Percentiles rank a stretch among this genome's conserved stretches.
phyloP scores from a whole-genome alignment of 495 filamentous ascomycete genomes.

The Pseudoneurospora amorphoporcata region DNA sequence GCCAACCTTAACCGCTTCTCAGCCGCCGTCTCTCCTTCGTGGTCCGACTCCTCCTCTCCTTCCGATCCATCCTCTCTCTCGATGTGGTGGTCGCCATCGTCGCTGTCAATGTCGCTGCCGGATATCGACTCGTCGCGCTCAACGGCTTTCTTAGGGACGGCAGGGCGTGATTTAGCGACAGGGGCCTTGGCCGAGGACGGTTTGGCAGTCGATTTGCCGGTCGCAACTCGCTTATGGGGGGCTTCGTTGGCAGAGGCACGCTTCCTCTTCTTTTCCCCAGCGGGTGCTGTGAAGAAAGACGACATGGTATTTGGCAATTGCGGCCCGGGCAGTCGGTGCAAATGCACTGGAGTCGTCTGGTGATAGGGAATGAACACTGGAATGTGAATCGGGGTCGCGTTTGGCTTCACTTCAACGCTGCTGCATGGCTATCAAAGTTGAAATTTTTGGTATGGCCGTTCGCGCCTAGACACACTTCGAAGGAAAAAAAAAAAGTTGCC shows the following conservation, averaged over 20 bases:
- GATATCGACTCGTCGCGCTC: slow-evolving; percentile 71
- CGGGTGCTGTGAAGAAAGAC: slow-evolving; percentile 75
- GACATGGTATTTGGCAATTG: slow-evolving; percentile 46
- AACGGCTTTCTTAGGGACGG: slow-evolving; percentile 48
- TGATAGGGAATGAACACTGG: neutral
- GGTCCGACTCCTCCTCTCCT: slow-evolving; percentile 42
- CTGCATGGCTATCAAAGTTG: neutral
- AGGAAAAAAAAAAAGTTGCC: slow-evolving; percentile 9
- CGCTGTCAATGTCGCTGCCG: slow-evolving; percentile 63
- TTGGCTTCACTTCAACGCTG: neutral
- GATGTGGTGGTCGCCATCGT: slow-evolving; percentile 18
- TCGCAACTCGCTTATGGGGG: slow-evolving; percentile 37
- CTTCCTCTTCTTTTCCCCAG: slow-evolving; percentile 74
- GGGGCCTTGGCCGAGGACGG: slow-evolving; percentile 34
- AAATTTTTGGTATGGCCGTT: neutral
- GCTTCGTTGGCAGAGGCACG: slow-evolving; percentile 30
- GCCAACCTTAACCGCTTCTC: slow-evolving; percentile 81
- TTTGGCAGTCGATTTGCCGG: slow-evolving; percentile 24
- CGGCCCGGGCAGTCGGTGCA: slow-evolving; percentile 2
- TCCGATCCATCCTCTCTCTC: slow-evolving; percentile 34
- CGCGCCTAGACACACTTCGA: neutral
- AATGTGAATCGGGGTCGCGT: neutral
- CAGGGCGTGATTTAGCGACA: slow-evolving; percentile 22
- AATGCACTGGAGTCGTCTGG: neutral
- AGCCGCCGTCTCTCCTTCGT: slow-evolving; percentile 68